phyloP scores from a whole-genome alignment of 2,329 filamentous ascomycete species.

The Pseudogymnoascus destructans region DNA sequence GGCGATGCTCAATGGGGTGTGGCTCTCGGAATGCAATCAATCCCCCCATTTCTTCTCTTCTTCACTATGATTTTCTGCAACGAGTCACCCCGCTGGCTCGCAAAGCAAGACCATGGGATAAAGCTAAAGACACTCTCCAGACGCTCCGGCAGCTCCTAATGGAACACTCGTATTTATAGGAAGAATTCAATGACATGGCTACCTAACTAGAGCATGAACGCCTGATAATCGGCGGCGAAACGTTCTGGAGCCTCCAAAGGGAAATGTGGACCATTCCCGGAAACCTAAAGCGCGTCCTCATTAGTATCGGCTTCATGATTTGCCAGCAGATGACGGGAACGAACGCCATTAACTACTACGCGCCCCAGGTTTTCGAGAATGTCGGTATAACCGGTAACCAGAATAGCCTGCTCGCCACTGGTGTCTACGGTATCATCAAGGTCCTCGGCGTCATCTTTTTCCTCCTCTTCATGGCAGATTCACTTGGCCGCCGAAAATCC shows the following conservation, averaged over 20 bases:
- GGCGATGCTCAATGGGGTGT: slow-evolving; percentile 42
- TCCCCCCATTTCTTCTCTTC: slow-evolving; percentile 48
- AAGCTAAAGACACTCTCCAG: slow-evolving; percentile 40
- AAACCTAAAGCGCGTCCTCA: slow-evolving; percentile 46
- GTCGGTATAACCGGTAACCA: slow-evolving; percentile 46
- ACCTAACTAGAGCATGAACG: slow-evolving; percentile 50
- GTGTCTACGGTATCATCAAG: slow-evolving; percentile 59
- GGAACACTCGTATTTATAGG: slow-evolving; percentile 41
- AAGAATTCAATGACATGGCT: slow-evolving; percentile 48
- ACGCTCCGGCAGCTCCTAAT: slow-evolving; percentile 41
- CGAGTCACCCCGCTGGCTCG: slow-evolving; percentile 52
- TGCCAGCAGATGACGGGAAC: slow-evolving; percentile 58
- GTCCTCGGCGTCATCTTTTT: slow-evolving; percentile 49
- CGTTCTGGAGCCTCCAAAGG: slow-evolving; percentile 19
- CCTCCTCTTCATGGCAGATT: slow-evolving; percentile 50
- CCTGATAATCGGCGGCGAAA: slow-evolving; percentile 35
- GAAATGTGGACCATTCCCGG: slow-evolving; percentile 27
- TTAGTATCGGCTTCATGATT: slow-evolving; percentile 47
- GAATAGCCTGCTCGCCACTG: slow-evolving; percentile 53
- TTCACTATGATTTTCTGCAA: slow-evolving; percentile 48
- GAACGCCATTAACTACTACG: slow-evolving; percentile 44
- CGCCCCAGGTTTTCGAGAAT: slow-evolving; percentile 53
- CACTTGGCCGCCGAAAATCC: slow-evolving; percentile 44
- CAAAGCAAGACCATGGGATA: slow-evolving; percentile 51
- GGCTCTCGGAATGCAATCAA: slow-evolving; percentile 38